Evolutionary conservation across 2,329 filamentous ascomycete genomes (phyloP).

Genomic region (Exophiala calicioides): DNA sequence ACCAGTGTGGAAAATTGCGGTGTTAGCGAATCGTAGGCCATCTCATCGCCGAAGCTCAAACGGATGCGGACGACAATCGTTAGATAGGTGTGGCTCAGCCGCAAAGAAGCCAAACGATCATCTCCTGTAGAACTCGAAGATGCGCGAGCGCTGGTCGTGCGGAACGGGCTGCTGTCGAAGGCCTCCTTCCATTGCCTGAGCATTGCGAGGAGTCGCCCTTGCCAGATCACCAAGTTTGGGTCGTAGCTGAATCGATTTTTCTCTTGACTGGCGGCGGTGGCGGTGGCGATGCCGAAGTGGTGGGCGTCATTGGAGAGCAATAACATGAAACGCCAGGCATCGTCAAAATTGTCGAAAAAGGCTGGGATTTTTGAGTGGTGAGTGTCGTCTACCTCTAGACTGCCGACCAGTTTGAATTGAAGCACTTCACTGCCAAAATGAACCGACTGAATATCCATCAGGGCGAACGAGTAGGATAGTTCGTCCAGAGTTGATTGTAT

Average conservation of each 20-base stretch:
- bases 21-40: too few species aligned
- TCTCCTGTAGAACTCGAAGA: too few species aligned
- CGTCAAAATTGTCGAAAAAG: slow-evolving; percentile 7
- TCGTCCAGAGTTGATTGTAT: slow-evolving; percentile 5
- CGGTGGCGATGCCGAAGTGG: background rate
- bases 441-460: slow-evolving; percentile 15
- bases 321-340: slow-evolving; percentile 10
- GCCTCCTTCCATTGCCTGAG: too few species aligned
- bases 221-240: too few species aligned
- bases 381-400: background rate
- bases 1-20: too few species aligned
- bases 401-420: slow-evolving; percentile 6
- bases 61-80: background rate
- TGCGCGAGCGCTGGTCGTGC: too few species aligned
- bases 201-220: too few species aligned
- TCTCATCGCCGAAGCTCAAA: slow-evolving; percentile 9
- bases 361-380: background rate
- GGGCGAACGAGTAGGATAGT: slow-evolving; percentile 7
- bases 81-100: slow-evolving; percentile 7
- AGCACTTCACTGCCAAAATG: slow-evolving; percentile 6
- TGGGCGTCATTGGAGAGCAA: slow-evolving; percentile 5
- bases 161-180: too few species aligned
- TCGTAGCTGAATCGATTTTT: too few species aligned
- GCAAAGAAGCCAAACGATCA: background rate
- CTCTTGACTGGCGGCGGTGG: too few species aligned